Evolutionary conservation across 495 filamentous ascomycete genomes (phyloP), one percentile per base, ranked within the genome.

Genomic region (Niebla homalea): DNA sequence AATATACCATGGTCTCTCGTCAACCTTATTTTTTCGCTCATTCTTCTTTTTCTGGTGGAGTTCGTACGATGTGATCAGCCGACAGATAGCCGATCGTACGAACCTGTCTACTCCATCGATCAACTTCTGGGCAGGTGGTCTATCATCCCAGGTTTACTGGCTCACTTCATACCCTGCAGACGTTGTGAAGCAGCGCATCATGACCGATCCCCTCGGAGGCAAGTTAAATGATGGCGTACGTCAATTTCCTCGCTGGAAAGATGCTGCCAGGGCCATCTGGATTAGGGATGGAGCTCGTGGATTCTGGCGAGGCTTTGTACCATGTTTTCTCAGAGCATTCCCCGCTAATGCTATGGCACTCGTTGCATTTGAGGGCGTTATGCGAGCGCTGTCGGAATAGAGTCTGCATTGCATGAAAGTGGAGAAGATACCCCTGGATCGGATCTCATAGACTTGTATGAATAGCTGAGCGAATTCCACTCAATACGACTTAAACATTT

Each of bases 1-100:
- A 15, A 62, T 96, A 1, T 96, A 87, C 67, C 87, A 87, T 57
- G 92, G 92, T 0, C 68, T 98, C 32, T 70, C 62, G 25, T 85
- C 92, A 1, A 98, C 92, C 0, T 70, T 96, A 26, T 58, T 98
- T 45, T 96, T 96, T 69, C 76, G 92, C 20, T 78, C 81, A 5
- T 93, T 88, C 66, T 98, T 98, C 73, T 94, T 94, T 75, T 92
- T 84, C 70, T 94, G 88, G 90, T 98, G 92, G 92, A 83, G 83
- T 11, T 81, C 78, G 35, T 98, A 98, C 67, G 89, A 94, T 54
- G 46, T 94, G 18, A 71, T 96, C 50, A 85, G 85, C 15, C 70
- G 79, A 18, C 62, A 74, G 50, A 68, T 98, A 60, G 64, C 73
- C 36, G 64, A 77, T 20, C 68, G 77, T 43, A 94, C 88, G 15